Base-by-base conservation (phyloP, 495 filamentous ascomycete genomes). In the Hypoxylon perforatum region DNA sequence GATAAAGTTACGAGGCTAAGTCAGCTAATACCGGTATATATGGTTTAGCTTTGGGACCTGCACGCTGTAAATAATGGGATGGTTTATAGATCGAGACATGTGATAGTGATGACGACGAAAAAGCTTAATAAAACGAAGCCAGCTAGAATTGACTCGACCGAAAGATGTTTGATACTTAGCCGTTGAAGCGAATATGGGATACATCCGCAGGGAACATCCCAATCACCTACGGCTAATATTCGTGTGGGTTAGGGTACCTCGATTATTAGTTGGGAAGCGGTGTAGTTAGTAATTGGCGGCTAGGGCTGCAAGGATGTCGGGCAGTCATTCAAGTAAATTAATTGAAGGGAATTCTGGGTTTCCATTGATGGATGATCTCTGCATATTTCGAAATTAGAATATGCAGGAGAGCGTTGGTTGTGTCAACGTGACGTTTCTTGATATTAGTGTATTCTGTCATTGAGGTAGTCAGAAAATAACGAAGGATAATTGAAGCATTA, bases 371-470 rank as follows among this genome's bases (percentile, higher is more conserved):
- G 45, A 44, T 45, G 10, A 38, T 42, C 22, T 51, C 35, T 44
- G 10, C 6, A 45, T 47, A n/a, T 25, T 47, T 47, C 23, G 23
- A 22, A 12, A 33, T 50, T 50, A 33, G 47, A 47, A 47, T 47
- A 47, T 15, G 18, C 18, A 47, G 21, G 18, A 50, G 23, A 23
- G 25, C 7, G 15, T 39, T n/a, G 12, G 39, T 64, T 57, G 28
- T 35, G 54, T 64, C 36, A 57, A 46, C 30, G 39, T 64, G 53
- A 58, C 39, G 47, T 64, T 41, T 12, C 14, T n/a, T 7, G 25
- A 3, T 3, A 28, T 28, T 28, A 28, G 25, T 28, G 25, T 7
- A 28, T n/a, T n/a, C n/a, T n/a, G n/a, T n/a, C n/a, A n/a, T n/a
- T n/a, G n/a, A n/a, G n/a, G n/a, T n/a, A n/a, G n/a, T n/a, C n/a